Evolutionary conservation across 495 filamentous ascomycete species (phyloP), one percentile per base, ranked within the genome.

Genomic region (Durotheca rogersii): DNA sequence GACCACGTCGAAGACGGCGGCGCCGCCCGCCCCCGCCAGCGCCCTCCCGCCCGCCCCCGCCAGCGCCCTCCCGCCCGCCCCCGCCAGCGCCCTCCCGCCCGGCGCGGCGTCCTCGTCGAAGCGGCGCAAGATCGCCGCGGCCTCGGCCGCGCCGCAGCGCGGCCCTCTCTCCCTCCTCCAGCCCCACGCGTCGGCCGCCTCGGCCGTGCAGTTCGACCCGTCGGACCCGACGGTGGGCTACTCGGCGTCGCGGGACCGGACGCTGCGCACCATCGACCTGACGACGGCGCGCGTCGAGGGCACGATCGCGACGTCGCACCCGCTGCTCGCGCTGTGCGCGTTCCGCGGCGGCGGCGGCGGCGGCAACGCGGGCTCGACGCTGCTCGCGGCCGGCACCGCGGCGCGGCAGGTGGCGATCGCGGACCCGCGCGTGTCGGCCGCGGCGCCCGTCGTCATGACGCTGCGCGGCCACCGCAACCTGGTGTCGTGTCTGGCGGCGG

Each of bases 371-470:
- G n/a, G n/a, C n/a, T n/a, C n/a, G n/a, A 78, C 81, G 44, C 78
- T 96, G 0, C 75, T 98, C 14, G 93, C 90, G 10, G 85, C 88
- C 6, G 93, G 93, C 39, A 90, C 87, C 0, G 81, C 85, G 6
- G 88, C 88, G n/a, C 80, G 90, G 10, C 84, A 91, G 69, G 87
- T 97, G 65, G 90, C 87, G 0, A 77, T 97, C 10, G 83, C 95
- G 47, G 93, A 98, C 67, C 92, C 92, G 2, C 83, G 93, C 39
- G 82, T 78, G 4, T 82, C 80, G 12, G 84, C 89, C 4, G 77
- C 82, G 1, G 79, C 80, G 2, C 83, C 92, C 12, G 77, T 84
- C 7, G 86, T 88, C 14, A 86, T 95, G 81, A 96, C 90, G 10
- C 80, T 98, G 18, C 78, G 89, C 18, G 93, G 93, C 0, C 93